Conservation (phyloP, 306 rosid species). For the Dryas drummondii region DNA sequence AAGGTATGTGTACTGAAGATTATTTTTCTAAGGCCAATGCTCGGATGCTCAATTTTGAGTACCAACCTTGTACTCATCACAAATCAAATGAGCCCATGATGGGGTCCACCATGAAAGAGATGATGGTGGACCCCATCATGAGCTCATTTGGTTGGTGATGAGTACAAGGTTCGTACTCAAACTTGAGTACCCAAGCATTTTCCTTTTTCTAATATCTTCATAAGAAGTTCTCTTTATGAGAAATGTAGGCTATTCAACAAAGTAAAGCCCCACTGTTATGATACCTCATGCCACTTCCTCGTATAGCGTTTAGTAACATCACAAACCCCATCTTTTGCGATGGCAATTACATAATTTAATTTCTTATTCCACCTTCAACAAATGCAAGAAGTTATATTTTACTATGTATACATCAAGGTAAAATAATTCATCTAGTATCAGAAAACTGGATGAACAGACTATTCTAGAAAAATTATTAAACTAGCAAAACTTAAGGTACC, state of each 20-base stretch:
- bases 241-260: conserved; percentile 1
- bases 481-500: conserved; percentile 45
- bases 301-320: conserved; percentile 96
- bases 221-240: conserved; percentile 4
- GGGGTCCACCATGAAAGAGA: no score
- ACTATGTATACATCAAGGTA: conserved; percentile 1
- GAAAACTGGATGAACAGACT: conserved; percentile 17
- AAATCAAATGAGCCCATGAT: no score
- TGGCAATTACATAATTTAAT: conserved; percentile 68
- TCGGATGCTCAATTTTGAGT: no score
- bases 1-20: not conserved
- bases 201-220: not conserved
- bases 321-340: conserved; percentile 71
- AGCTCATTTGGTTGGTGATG: no score
- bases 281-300: conserved; percentile 90
- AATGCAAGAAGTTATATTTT: not conserved
- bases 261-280: not conserved
- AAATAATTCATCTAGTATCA: conserved; percentile 23
- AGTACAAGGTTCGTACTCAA: no score
- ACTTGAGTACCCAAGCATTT: no score
- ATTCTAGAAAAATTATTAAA: conserved; percentile 17
- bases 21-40: not conserved
- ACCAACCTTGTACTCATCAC: no score
- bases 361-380: conserved; percentile 78
- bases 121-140: no score